A percentile compares a stretch with the other conserved stretches of the same genome.
Conservation (phyloP, 441 rosid species). For the Arabidopsis lyrata region DNA sequence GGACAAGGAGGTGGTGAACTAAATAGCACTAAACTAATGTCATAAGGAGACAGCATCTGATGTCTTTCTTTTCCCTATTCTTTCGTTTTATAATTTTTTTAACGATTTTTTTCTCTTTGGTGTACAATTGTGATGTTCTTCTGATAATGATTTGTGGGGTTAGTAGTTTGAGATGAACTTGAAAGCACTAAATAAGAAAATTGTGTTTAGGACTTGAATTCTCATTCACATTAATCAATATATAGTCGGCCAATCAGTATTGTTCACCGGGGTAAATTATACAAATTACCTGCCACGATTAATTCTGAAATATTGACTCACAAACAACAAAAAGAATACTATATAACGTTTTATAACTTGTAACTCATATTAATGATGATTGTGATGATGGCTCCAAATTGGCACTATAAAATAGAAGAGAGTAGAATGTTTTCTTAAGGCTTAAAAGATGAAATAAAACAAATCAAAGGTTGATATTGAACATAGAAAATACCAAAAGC, state of each 20-base stretch:
- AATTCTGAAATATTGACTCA: conserved; percentile 4
- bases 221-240: conserved; percentile 18
- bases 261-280: not conserved
- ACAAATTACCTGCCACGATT: not conserved
- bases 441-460: conserved; percentile 3
- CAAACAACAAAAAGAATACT: not conserved
- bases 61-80: conserved; percentile 37
- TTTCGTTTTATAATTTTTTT: not conserved
- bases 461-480: conserved; percentile 29
- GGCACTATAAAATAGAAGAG: conserved; percentile 14
- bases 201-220: conserved; percentile 12
- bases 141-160: conserved; percentile 26
- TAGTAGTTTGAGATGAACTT: conserved; percentile 21
- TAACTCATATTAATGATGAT: not conserved
- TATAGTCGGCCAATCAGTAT: not conserved
- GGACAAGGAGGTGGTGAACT: conserved; percentile 35
- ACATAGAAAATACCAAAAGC: conserved; percentile 16
- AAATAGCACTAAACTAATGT: conserved; percentile 34
- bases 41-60: conserved; percentile 39
- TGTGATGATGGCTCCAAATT: not conserved
- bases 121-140: not conserved
- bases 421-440: not conserved
- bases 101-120: not conserved
- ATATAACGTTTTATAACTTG: not conserved
- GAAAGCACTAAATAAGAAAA: conserved; percentile 10